Conservation (phyloP, 1,139 yeast genomes). For the Pichia sp. region DNA sequence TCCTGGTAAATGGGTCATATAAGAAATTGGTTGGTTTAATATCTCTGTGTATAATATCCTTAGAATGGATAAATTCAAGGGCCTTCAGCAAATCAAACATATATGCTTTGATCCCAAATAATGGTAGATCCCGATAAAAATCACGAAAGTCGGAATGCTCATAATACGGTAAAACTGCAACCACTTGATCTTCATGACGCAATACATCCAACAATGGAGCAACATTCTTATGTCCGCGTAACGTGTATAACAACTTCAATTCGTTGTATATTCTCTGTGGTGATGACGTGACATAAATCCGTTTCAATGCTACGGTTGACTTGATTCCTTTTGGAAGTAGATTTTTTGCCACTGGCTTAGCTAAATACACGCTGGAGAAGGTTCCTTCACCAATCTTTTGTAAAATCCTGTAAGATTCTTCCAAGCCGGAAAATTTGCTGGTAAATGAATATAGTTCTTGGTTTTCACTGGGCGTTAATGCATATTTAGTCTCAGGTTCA, state of each 20-base stretch:
- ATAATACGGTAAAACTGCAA: conserved; percentile 88
- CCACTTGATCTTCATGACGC: conserved; percentile 83
- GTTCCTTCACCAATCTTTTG: conserved; percentile 96
- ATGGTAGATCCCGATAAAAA: conserved; percentile 74
- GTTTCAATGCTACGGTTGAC: conserved; percentile 77
- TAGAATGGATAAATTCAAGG: conserved; percentile 67
- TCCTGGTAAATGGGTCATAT: conserved; percentile 68
- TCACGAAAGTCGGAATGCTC: conserved; percentile 88
- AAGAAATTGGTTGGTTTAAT: conserved; percentile 86
- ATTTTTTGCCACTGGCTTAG: conserved; percentile 32
- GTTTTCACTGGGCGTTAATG: conserved; percentile 46
- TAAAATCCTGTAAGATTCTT: conserved; percentile 57
- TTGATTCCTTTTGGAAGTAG: conserved; percentile 16
- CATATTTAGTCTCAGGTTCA: conserved; percentile 12
- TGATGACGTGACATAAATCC: conserved; percentile 92
- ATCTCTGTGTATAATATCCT: conserved; percentile 81
- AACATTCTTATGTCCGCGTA: conserved; percentile 67
- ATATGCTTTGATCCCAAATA: conserved; percentile 75
- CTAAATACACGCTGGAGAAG: conserved; percentile 79
- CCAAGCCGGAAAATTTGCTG: conserved; percentile 58
- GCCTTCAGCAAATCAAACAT: conserved; percentile 76
- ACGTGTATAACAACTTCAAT: conserved; percentile 63
- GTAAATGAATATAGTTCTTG: conserved; percentile 67
- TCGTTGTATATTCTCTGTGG: conserved; percentile 89
- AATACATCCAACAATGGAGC: conserved; percentile 89